phyloP scores from a whole-genome alignment of 306 rosid species.

The Canavalia gladiata region DNA sequence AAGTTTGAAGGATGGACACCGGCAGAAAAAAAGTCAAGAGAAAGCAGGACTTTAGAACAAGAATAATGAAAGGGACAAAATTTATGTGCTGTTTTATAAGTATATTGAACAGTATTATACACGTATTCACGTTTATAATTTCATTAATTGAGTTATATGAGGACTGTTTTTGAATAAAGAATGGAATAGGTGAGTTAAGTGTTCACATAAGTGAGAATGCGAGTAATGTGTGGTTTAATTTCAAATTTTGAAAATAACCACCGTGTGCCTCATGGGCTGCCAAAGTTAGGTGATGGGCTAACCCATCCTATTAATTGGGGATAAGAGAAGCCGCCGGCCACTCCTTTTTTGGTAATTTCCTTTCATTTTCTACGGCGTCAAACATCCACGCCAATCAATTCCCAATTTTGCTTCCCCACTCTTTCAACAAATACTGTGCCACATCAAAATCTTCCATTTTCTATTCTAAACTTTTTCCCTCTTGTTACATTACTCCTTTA shows the following conservation, averaged over 20 bases:
- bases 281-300: slow-evolving; percentile 23
- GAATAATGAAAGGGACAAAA: not conserved
- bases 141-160: too few relatives aligned
- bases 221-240: slow-evolving; percentile 5
- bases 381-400: slow-evolving; percentile 31
- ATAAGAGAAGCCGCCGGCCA: slow-evolving; percentile 40
- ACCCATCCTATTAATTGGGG: not conserved
- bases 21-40: slow-evolving; percentile 20
- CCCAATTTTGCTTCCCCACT: not conserved
- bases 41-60: not conserved
- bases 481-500: too few relatives aligned
- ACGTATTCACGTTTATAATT: too few relatives aligned
- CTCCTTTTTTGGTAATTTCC: slow-evolving; percentile 32
- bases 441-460: too few relatives aligned
- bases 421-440: too few relatives aligned
- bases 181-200: not conserved
- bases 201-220: not conserved
- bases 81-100: too few relatives aligned
- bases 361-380: slow-evolving; percentile 52
- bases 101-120: too few relatives aligned
- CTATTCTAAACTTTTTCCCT: too few relatives aligned
- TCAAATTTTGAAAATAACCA: not conserved
- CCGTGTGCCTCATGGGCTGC: slow-evolving; percentile 53
- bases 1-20: slow-evolving; percentile 42
- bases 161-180: not conserved